Conservation (phyloP, 2,329 filamentous ascomycete species). For the Penicillium sp. region DNA sequence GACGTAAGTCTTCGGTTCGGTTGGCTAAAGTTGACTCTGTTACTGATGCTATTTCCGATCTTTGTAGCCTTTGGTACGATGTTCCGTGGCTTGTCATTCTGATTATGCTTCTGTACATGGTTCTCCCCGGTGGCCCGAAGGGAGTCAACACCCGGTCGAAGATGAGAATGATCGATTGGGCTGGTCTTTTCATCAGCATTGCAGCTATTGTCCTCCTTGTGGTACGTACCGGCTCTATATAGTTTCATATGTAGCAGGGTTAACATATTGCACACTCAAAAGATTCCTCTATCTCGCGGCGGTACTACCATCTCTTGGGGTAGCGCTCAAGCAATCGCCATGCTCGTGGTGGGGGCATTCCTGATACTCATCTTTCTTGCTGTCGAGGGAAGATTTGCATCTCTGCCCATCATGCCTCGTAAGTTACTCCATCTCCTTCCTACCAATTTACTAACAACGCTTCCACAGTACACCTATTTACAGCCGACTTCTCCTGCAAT, state of each 20-base stretch:
- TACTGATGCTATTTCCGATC: background rate
- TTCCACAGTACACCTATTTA: slow-evolving; percentile 17
- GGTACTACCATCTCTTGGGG: slow-evolving; percentile 8
- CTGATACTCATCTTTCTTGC: slow-evolving; percentile 4
- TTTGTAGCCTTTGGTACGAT: background rate
- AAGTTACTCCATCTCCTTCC: background rate
- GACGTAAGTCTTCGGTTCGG: slow-evolving; percentile 10
- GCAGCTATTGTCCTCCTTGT: slow-evolving; percentile 6
- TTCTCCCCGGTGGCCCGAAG: background rate
- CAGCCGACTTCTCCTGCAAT: slow-evolving; percentile 23
- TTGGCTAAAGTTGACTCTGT: background rate
- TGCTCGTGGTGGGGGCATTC: background rate
- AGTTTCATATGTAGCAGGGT: background rate
- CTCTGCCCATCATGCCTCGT: slow-evolving; percentile 8
- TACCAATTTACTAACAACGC: background rate
- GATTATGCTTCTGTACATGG: slow-evolving; percentile 1
- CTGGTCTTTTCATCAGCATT: slow-evolving; percentile 8
- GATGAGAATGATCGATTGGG: slow-evolving; percentile 9
- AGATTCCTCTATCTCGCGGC: slow-evolving; percentile 9
- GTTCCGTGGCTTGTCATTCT: background rate
- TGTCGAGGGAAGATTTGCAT: slow-evolving; percentile 1
- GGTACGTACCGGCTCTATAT: background rate
- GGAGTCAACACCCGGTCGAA: background rate
- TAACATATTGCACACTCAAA: background rate
- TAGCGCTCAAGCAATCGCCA: background rate